Evolutionary conservation across 345 rosid genomes (phyloP).

Genomic region (Schrenkiella parvula): DNA sequence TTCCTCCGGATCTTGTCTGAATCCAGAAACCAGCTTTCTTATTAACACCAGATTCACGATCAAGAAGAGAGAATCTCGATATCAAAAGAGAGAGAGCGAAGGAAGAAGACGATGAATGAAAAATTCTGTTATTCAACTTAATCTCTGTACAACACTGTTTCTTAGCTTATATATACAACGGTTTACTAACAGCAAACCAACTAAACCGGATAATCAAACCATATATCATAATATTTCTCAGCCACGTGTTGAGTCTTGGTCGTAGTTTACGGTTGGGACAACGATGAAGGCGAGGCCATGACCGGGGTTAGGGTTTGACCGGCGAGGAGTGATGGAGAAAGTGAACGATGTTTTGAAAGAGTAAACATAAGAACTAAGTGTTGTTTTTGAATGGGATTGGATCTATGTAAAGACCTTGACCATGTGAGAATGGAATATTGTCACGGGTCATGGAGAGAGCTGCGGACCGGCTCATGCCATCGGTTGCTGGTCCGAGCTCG

Average conservation of each 20-base stretch:
- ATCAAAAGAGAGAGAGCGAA: no score
- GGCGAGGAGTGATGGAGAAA: conserved; percentile 25
- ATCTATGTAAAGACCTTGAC: conserved; percentile 11
- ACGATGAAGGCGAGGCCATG: conserved; percentile 22
- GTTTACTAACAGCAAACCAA: no score
- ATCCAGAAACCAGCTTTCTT: conserved; percentile 28
- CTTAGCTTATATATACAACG: no score
- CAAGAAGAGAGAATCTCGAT: no score
- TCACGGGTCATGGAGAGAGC: conserved; percentile 19
- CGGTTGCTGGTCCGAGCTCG: not conserved
- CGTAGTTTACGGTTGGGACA: conserved; percentile 4
- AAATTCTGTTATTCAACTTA: no score
- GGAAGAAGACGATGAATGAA: no score
- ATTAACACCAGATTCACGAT: no score
- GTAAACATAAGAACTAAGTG: not conserved
- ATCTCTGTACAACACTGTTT: no score
- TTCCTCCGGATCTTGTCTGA: not conserved
- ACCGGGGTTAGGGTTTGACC: not conserved
- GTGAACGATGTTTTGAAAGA: conserved; percentile 25
- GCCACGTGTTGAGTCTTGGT: conserved; percentile 8
- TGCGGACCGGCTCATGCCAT: conserved; percentile 4
- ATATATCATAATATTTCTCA: no score
- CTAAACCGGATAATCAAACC: no score
- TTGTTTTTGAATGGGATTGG: conserved; percentile 11
- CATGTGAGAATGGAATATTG: conserved; percentile 15